Conservation (phyloP, 106 monocot genomes). For the Dendrobium chrysotoxum region DNA sequence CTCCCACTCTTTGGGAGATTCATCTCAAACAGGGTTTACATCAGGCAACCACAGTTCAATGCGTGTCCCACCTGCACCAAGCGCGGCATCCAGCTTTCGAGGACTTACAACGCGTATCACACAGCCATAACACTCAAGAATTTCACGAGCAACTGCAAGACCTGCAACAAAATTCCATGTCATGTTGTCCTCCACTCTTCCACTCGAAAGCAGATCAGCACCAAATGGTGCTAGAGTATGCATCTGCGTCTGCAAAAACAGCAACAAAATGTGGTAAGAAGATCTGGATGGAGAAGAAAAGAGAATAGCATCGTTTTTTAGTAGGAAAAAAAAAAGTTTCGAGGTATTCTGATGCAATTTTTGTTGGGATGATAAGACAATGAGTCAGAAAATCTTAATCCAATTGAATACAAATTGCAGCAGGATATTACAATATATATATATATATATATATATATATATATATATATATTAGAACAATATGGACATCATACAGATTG, state of each 20-base stretch:
- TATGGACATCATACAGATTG: too few relatives aligned
- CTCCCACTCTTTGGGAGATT: too few relatives aligned
- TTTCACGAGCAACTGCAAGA: slow-evolving; percentile 76
- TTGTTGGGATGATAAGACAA: too few relatives aligned
- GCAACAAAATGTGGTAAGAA: not conserved
- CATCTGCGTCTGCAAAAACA: slow-evolving; percentile 71
- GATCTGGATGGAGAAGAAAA: too few relatives aligned
- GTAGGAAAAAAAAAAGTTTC: too few relatives aligned
- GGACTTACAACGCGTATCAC: slow-evolving; percentile 77
- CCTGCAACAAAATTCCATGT: slow-evolving; percentile 93
- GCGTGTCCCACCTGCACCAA: slow-evolving; percentile 67
- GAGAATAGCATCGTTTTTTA: too few relatives aligned
- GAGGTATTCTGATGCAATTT: too few relatives aligned
- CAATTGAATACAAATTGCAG: too few relatives aligned
- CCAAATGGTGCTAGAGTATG: slow-evolving; percentile 71
- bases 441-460: too few relatives aligned
- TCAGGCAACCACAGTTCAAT: slow-evolving; percentile 79
- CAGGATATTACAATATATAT: too few relatives aligned
- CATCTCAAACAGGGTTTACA: not conserved
- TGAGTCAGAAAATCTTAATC: too few relatives aligned
- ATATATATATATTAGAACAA: too few relatives aligned
- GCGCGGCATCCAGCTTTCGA: slow-evolving; percentile 36
- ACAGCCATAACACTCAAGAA: slow-evolving; percentile 87
- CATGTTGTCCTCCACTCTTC: slow-evolving; percentile 69
- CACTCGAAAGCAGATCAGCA: slow-evolving; percentile 50